Evolutionary conservation across 106 monocot genomes (phyloP), one percentile per base, ranked within the genome.

Genomic region (Iris macrosiphon): DNA sequence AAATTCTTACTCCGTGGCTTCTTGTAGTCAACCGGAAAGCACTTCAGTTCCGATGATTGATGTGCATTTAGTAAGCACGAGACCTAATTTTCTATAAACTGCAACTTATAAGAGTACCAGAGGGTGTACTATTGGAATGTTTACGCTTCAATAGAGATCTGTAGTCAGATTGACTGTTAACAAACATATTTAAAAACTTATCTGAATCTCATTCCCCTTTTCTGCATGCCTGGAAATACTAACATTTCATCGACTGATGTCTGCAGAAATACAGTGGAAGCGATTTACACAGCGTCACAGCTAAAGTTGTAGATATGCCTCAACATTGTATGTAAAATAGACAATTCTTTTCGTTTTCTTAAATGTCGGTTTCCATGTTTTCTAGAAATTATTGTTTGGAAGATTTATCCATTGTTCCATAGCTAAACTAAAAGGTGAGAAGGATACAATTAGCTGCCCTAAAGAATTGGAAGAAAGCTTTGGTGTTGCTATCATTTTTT

Each of bases 271-370:
- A 87, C 66, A 57, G 77, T 40, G 96, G 96, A 57, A 77, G 53
- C 75, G 96, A 98, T 83, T 47, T 98, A 55, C 87, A 87, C 66
- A 91, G 96, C 23, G 78, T 87, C 18, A 90, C 80, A 4, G 90
- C 96, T 41, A 91, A 84, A 89, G 82, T 98, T 68, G 40, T 87
- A 31, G 90, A 98, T 66, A 83, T 98, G 91, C 96, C 96, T 75
- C 87, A 87, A 53, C 82, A 90, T 57, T 98, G 96, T 98, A 91
- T 55, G 87, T 56, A 49, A 38, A 11, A 41, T 29, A 21, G 38
- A 27, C 43, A 44, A 13, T 59, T 49, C 10, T 26, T 66, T 59
- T 52, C 13, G 15, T 52, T n/a, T 12, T 7, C 37, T 37, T 37
- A 7, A 37, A 37, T 37, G 37, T 12, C 12, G 8, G 30, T 13